Conservation (phyloP, 2,329 filamentous ascomycete species). For the Calonectria multiphialidica region DNA sequence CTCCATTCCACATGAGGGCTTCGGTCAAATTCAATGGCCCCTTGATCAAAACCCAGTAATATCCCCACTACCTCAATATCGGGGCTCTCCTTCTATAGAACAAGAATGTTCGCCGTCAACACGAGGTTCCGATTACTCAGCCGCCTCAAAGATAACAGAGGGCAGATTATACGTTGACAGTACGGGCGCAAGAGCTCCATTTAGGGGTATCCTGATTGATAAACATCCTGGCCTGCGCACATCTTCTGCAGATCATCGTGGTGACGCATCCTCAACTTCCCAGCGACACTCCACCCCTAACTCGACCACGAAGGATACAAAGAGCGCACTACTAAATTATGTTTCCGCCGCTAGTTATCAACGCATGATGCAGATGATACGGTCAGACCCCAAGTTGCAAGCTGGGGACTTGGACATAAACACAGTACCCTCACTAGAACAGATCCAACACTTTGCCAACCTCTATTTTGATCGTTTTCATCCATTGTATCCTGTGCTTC, state of each 20-base stretch:
- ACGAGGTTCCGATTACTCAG: background rate
- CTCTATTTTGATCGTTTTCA: conserved; percentile 34
- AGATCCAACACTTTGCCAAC: conserved; percentile 18
- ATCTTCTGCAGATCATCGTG: no score
- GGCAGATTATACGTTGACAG: conserved; percentile 14
- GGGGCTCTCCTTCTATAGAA: no score
- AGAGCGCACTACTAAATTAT: no score
- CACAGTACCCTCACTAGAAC: conserved; percentile 17
- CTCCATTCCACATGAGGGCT: no score
- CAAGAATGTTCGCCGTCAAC: background rate
- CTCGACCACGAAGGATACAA: no score
- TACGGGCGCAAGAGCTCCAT: conserved; percentile 1
- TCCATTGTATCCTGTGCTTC: conserved; percentile 31
- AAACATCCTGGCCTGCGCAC: no score
- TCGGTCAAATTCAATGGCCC: no score
- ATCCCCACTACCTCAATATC: no score
- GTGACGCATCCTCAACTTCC: no score
- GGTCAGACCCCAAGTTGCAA: background rate
- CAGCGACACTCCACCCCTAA: no score
- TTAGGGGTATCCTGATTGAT: no score
- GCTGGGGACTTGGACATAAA: background rate
- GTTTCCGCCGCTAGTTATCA: background rate
- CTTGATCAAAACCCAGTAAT: no score
- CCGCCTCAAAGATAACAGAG: background rate
- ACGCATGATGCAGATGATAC: background rate